Evolutionary conservation across 1,284 basidiomycete species (phyloP).

Genomic region (Cutaneotrichosporon sp.): DNA sequence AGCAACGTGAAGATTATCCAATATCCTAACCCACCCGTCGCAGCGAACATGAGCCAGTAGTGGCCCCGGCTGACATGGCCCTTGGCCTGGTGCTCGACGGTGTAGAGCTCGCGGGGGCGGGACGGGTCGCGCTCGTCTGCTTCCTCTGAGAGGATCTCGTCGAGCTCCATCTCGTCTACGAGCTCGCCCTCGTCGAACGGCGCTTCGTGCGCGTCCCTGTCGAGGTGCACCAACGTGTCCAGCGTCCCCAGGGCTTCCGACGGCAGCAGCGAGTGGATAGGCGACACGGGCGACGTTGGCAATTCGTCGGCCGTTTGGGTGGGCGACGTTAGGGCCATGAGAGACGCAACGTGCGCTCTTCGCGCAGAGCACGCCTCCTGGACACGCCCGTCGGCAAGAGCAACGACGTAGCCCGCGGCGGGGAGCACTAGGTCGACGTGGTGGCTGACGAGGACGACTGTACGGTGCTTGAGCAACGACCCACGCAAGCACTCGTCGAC

Average conservation of each 20-base stretch:
- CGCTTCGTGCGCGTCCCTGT: not conserved
- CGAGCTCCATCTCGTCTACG: not conserved
- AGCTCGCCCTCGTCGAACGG: not conserved
- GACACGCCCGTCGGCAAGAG: slow-evolving; percentile 53
- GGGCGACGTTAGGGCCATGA: slow-evolving; percentile 12
- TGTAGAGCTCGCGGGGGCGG: slow-evolving; percentile 51
- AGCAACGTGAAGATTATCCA: slow-evolving; percentile 36
- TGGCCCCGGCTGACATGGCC: slow-evolving; percentile 40
- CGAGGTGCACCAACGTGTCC: slow-evolving; percentile 4
- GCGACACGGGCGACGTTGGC: not conserved
- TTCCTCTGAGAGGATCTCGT: not conserved
- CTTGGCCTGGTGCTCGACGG: slow-evolving; percentile 64
- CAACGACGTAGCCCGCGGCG: slow-evolving; percentile 49
- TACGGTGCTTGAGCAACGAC: slow-evolving; percentile 58
- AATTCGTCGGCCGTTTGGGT: slow-evolving; percentile 1
- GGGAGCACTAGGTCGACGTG: slow-evolving; percentile 54
- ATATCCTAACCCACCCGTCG: slow-evolving; percentile 46
- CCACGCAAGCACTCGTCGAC: slow-evolving; percentile 40
- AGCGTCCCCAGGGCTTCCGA: not conserved
- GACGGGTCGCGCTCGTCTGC: not conserved
- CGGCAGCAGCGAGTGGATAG: not conserved
- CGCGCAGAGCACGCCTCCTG: slow-evolving; percentile 31
- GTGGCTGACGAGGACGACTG: slow-evolving; percentile 72
- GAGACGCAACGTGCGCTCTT: slow-evolving; percentile 11
- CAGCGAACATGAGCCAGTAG: slow-evolving; percentile 38